Evolutionary conservation across 2,329 filamentous ascomycete genomes (phyloP), one percentile per base, ranked within the genome.

Genomic region (Thielaviopsis punctulata): DNA sequence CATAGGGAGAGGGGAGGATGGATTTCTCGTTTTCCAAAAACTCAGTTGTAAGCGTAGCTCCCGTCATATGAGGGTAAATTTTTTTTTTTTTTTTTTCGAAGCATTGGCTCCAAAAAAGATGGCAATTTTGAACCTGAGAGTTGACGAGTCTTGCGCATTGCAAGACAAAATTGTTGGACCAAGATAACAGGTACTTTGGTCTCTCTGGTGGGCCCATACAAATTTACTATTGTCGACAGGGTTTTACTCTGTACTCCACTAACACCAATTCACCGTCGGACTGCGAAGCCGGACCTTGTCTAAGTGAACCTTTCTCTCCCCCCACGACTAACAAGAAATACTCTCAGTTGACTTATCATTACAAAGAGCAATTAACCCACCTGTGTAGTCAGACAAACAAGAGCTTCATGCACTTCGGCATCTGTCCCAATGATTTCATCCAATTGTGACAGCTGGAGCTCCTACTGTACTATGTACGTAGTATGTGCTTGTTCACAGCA

Each of bases 271-370:
- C 13, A 9, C 21, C 30, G 41, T 54, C 48, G 46, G 46, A 51
- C 45, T 55, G 53, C 53, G 53, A 55, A 51, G 53, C 49, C 53
- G 45, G 53, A 51, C 53, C 48, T 41, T n/a, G n/a, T n/a, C 30
- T 36, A 36, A 36, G 13, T 23, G 41, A 49, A 45, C 36, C 33
- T 43, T 25, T 27, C 25, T 27, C 25, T 13, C 30, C 30, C 30
- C 13, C 30, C 13, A n/a, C 30, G n/a, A n/a, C n/a, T n/a, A 12
- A 36, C 30, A 36, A n/a, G 30, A 36, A 15, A 36, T 15, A 36
- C n/a, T n/a, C n/a, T n/a, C n/a, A 15, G 30, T 15, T 36, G 30
- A 36, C 30, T 36, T n/a, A n/a, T n/a, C n/a, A n/a, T n/a, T n/a
- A n/a, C n/a, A n/a, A n/a, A n/a, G n/a, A n/a, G n/a, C n/a, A n/a